A percentile compares a stretch with the other conserved stretches of the same genome.
Conservation (phyloP, 2,329 filamentous ascomycete species). For the Ascomycota sp. region DNA sequence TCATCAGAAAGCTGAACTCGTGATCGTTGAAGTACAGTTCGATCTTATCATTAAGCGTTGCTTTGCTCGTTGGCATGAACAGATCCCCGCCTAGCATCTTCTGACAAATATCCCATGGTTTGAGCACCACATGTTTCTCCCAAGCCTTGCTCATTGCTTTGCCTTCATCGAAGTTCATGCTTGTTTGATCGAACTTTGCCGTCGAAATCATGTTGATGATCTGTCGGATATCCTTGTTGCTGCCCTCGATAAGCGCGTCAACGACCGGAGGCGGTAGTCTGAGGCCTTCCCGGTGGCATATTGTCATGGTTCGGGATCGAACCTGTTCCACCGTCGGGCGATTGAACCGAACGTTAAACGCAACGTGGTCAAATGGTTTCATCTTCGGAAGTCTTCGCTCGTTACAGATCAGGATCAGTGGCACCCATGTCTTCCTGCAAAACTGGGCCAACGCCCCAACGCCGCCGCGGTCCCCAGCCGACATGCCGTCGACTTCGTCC, state of each 20-base stretch:
- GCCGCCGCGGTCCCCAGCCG: slow-evolving; percentile 83
- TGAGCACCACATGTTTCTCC: slow-evolving; percentile 93
- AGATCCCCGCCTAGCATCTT: slow-evolving; percentile 80
- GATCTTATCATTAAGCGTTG: slow-evolving; percentile 90
- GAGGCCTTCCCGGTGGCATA: slow-evolving; percentile 77
- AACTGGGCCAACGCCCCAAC: slow-evolving; percentile 86
- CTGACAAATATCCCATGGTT: slow-evolving; percentile 93
- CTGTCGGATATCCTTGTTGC: slow-evolving; percentile 86
- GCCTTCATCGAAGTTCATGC: slow-evolving; percentile 65
- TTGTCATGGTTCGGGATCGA: slow-evolving; percentile 79
- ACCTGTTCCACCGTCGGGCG: slow-evolving; percentile 83
- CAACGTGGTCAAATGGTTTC: slow-evolving; percentile 85
- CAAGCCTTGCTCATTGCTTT: slow-evolving; percentile 94
- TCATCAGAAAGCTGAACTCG: slow-evolving; percentile 92
- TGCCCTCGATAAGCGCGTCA: slow-evolving; percentile 87
- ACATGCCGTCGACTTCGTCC: slow-evolving; percentile 99
- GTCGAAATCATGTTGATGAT: slow-evolving; percentile 98
- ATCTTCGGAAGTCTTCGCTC: slow-evolving; percentile 86
- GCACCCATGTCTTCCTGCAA: slow-evolving; percentile 86
- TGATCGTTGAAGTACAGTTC: slow-evolving; percentile 99
- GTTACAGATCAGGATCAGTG: slow-evolving; percentile 95
- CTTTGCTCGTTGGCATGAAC: slow-evolving; percentile 64
- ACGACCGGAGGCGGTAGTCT: slow-evolving; percentile 69
- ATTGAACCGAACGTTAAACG: slow-evolving; percentile 71
- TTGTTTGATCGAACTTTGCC: slow-evolving; percentile 65